Base-by-base conservation (phyloP, 2,329 filamentous ascomycete species). In the Calonectria pseudoreteaudii region DNA sequence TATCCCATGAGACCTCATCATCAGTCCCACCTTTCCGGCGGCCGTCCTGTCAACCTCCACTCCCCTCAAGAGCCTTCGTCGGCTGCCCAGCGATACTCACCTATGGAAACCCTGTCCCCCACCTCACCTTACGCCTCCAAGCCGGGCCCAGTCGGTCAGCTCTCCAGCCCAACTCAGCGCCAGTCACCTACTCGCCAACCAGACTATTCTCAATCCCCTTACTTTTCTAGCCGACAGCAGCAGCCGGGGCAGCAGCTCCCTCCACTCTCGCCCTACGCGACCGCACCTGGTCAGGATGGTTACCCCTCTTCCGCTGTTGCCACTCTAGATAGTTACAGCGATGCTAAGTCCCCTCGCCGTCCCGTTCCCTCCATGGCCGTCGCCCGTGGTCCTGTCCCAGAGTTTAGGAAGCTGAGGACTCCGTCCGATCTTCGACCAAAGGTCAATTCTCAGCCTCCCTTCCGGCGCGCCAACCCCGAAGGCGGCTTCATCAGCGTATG, bases 401-500 rank as follows among this genome's bases (percentile, higher is more conserved):
- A 97, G 83, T 98, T 98, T 83, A 93, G 92, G 81, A 96, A 94
- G 84, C 89, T 97, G 79, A 90, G 93, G 75, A 91, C 91, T 31
- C 86, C 92, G 31, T 88, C 91, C 68, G 95, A 98, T 73, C 86
- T 99, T 80, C 91, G 93, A 75, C 95, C 96, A 53, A 94, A 93
- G 82, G 92, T 97, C 83, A 98, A 96, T 84, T 82, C 91, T 26
- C 97, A 99, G 83, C 97, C 97, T 69, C 91, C 95, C 1, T 98
- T 98, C 83, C 92, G 97, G 80, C 92, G 97, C 85, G 97, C 97
- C 70, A 97, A 98, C 80, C 97, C 97, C 2, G 97, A 99, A 83
- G 97, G 97, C 68, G 97, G 97, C 64, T 99, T 99, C 83, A 98
- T 99, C 84, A 98, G 97, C 84, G 95, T 97, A 90, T 86, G 94